Evolutionary conservation across 2,329 filamentous ascomycete species (phyloP).

Genomic region (Epichloe scottii): DNA sequence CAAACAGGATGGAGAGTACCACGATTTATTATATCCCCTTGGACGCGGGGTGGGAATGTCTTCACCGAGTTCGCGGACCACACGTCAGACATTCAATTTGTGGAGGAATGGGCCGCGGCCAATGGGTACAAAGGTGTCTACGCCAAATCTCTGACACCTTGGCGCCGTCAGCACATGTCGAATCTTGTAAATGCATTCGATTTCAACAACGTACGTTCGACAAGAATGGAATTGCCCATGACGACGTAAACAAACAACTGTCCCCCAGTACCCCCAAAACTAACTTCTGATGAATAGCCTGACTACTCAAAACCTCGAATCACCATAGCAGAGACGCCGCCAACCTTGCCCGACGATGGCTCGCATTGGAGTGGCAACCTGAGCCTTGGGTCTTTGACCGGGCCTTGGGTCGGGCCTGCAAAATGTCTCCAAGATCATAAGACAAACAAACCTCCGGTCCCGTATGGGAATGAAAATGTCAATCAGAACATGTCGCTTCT

Average conservation of each 20-base stretch:
- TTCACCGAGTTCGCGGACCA: constrained; percentile 42
- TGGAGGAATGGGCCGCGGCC: constrained; percentile 30
- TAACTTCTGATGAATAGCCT: constrained; percentile 1
- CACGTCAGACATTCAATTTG: constrained; percentile 39
- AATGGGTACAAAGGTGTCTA: constrained; percentile 22
- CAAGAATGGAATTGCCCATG: not conserved
- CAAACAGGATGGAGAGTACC: constrained; percentile 30
- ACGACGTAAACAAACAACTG: not conserved
- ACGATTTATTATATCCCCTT: constrained; percentile 41
- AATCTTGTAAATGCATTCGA: constrained; percentile 22
- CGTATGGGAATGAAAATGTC: constrained; percentile 23
- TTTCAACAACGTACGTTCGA: constrained; percentile 23
- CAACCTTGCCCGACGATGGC: constrained; percentile 2
- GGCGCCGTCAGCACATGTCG: constrained; percentile 17
- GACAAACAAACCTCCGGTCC: constrained; percentile 5
- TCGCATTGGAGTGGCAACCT: constrained; percentile 7
- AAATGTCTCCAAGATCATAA: constrained; percentile 8
- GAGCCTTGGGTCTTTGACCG: constrained; percentile 9
- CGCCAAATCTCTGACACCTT: constrained; percentile 12
- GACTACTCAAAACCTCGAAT: constrained; percentile 7
- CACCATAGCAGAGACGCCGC: constrained; percentile 1
- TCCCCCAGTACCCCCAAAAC: not conserved
- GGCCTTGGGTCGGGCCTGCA: constrained; percentile 10
- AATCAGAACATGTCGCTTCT: constrained; percentile 81
- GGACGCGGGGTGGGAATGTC: constrained; percentile 38